Conservation (phyloP, 345 rosid genomes). For the Lagerstroemia speciosa region DNA sequence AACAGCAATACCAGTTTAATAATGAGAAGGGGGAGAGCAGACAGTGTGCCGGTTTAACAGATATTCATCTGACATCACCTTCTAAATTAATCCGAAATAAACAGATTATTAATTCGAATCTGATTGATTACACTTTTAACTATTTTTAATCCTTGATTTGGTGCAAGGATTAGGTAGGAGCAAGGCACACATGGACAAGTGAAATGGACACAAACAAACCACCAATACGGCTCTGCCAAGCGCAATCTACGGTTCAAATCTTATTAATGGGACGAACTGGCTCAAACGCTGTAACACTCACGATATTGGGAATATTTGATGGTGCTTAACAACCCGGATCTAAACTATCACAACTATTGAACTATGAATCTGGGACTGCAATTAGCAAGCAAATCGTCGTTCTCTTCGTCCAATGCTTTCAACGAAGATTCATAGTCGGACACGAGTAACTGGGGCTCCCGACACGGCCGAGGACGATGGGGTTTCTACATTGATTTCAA, state of each 20-base stretch:
- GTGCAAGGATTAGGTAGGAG: not conserved
- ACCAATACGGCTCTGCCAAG: too few relatives aligned
- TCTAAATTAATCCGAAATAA: not conserved
- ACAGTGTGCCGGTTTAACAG: not conserved
- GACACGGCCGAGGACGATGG: not conserved
- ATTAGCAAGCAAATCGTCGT: not conserved
- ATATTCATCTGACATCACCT: conserved; percentile 1
- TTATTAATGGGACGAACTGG: too few relatives aligned
- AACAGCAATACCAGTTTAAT: not conserved
- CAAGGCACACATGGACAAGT: not conserved
- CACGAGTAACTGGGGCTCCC: too few relatives aligned
- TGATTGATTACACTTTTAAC: not conserved
- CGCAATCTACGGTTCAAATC: too few relatives aligned
- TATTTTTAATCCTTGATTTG: not conserved
- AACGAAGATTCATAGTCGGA: not conserved
- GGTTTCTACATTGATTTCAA: not conserved
- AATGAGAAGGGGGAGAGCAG: not conserved
- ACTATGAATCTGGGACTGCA: not conserved
- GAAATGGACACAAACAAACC: too few relatives aligned
- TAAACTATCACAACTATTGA: not conserved
- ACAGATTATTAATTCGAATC: not conserved
- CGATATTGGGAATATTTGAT: too few relatives aligned
- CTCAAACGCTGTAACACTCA: too few relatives aligned
- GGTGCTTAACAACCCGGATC: too few relatives aligned
- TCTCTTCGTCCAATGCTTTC: too few relatives aligned